Base-by-base conservation (phyloP, 148 eudicot genomes). In the Chenopodium album region DNA sequence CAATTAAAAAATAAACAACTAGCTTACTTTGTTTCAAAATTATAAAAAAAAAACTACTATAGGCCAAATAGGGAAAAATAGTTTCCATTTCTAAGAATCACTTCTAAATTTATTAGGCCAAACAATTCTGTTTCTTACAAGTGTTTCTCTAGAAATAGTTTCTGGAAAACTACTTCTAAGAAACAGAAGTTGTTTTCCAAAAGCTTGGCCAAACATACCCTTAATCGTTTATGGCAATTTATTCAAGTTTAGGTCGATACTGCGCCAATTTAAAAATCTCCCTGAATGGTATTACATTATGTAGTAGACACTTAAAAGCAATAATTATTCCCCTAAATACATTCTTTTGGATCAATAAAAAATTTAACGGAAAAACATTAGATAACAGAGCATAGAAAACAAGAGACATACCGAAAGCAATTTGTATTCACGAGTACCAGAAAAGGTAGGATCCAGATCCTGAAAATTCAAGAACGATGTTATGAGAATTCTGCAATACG, bases 361-460 rank as follows among this genome's bases (percentile, higher is more conserved):
- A 46, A 72, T 5, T 17, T 4, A 71, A 1, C 62, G 2, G 48
- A 9, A 29, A 77, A 28, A 83, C 17, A 37, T 4, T 20, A 37
- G 20, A 77, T 1, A 46, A 0, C 46, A 67, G 31, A 56, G 65
- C 34, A 46, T 28, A 70, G 12, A 71, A 52, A 46, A 44, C 22
- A 74, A 78, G 54, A 50, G 19, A 85, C 90, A 80, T 90, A 92
- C 93, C 64, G 87, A 74, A 73, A 91, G 85, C 52, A 92, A 86
- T 78, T 72, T 87, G 89, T 73, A 85, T 76, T 91, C 97, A 26
- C 92, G 92, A 56, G 97, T 87, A 71, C 94, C 91, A 23, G 86
- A 81, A 87, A 92, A 92, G 66, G 92, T 89, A n/a, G 92, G 94
- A 86, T 90, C 92, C 84, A 92, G 74, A 48, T 86, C 90, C 94